phyloP scores from a whole-genome alignment of 2,329 filamentous ascomycete genomes.

The Achaetomium macrosporum region DNA sequence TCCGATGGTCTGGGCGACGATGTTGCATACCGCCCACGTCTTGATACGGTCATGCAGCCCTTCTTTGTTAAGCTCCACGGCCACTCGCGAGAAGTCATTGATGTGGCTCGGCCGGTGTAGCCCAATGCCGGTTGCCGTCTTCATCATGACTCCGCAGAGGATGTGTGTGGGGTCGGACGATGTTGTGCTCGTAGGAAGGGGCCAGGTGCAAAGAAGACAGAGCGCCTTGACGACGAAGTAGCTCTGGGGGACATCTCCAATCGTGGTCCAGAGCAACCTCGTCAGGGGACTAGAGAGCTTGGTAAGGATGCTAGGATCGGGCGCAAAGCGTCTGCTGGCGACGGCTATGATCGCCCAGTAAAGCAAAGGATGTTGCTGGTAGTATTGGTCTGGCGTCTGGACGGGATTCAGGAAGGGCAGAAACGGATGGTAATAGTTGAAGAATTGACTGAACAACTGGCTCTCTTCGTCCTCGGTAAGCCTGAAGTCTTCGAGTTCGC shows the following conservation, averaged over 20 bases:
- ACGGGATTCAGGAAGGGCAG: constrained; percentile 66
- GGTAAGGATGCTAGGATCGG: constrained; percentile 58
- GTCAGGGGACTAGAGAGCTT: constrained; percentile 64
- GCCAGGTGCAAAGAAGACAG: constrained; percentile 76
- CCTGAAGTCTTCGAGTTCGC: constrained; percentile 58
- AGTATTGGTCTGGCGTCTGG: constrained; percentile 66
- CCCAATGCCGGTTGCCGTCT: constrained; percentile 76
- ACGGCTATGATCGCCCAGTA: constrained; percentile 82
- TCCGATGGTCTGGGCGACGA: constrained; percentile 74
- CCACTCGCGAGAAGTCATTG: constrained; percentile 74
- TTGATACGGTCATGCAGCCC: constrained; percentile 72
- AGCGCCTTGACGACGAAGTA: constrained; percentile 78
- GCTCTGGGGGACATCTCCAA: constrained; percentile 70
- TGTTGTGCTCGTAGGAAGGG: constrained; percentile 73
- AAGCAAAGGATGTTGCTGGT: constrained; percentile 69
- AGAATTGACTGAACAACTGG: constrained; percentile 68
- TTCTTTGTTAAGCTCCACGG: constrained; percentile 68
- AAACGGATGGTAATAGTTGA: constrained; percentile 69
- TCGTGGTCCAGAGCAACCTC: constrained; percentile 68
- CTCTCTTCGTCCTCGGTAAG: constrained; percentile 58
- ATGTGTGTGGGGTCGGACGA: constrained; percentile 77
- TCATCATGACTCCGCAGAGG: constrained; percentile 78
- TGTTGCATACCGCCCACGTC: constrained; percentile 82
- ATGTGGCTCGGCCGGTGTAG: constrained; percentile 75
- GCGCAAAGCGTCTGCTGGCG: constrained; percentile 63